These are phyloP conservation scores for Fagopyrum tataricum DNA, from an alignment of 148 eudicot genomes.

Conservation along the genomic window DNA sequence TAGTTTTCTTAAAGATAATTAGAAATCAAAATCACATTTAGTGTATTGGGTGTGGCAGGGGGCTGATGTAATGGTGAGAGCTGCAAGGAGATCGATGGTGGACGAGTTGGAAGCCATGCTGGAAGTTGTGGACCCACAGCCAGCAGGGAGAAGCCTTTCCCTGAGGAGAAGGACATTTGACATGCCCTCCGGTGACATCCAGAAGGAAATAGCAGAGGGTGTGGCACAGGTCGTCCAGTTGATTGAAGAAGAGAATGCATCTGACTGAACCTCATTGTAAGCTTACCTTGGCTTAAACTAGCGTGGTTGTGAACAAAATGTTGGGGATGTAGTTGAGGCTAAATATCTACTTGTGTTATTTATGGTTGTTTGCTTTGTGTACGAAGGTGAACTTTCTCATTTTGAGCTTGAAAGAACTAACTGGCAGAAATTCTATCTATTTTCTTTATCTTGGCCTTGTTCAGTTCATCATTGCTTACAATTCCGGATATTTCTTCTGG, in stretches of 20 bases:
- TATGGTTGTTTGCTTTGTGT: constrained; percentile 10
- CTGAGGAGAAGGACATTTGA: constrained; percentile 82
- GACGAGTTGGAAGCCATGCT: constrained; percentile 99
- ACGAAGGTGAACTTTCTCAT: background rate
- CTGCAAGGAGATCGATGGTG: constrained; percentile 86
- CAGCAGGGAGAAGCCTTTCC: constrained; percentile 44
- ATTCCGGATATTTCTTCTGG: too few species aligned
- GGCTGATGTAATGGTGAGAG: constrained; percentile 78
- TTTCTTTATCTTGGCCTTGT: background rate
- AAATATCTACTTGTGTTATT: background rate
- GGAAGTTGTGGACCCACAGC: constrained; percentile 91
- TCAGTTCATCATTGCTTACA: background rate
- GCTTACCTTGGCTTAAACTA: constrained; percentile 4
- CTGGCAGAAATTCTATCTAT: background rate
- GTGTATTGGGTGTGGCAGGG: constrained; percentile 37
- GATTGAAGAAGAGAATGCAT: constrained; percentile 29
- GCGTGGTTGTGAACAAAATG: background rate
- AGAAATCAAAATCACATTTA: background rate
- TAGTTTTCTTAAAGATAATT: too few species aligned
- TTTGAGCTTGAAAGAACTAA: constrained; percentile 7
- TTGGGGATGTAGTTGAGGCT: background rate
- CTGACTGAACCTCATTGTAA: background rate
- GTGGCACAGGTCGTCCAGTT: constrained; percentile 82
- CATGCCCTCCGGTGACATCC: constrained; percentile 72
- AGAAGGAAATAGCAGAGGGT: constrained; percentile 82